Conservation (phyloP, 495 filamentous ascomycete genomes). For the Aspergillus cavernicola region DNA sequence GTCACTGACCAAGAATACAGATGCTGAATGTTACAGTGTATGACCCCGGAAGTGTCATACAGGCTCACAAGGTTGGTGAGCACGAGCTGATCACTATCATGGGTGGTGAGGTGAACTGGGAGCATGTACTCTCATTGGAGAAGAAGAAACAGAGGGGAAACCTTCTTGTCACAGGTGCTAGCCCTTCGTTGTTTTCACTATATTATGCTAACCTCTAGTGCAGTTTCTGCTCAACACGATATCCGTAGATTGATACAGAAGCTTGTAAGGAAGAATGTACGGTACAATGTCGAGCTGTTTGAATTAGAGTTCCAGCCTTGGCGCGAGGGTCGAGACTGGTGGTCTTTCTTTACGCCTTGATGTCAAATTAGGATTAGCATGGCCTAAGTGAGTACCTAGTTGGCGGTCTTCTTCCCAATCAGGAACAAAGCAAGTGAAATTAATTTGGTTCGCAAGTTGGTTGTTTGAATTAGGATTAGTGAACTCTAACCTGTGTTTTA, state of each 20-base stretch:
- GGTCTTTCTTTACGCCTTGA: slow-evolving; percentile 10
- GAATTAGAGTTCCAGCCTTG: slow-evolving; percentile 12
- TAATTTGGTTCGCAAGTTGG: no score
- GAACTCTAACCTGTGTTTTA: no score
- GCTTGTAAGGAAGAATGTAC: slow-evolving; percentile 2
- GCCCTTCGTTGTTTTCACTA: neutral
- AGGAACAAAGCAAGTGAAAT: no score
- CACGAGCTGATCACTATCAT: slow-evolving; percentile 5
- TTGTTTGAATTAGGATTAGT: no score
- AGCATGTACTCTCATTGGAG: neutral
- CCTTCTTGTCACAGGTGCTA: slow-evolving; percentile 6
- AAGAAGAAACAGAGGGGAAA: slow-evolving; percentile 1
- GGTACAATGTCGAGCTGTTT: slow-evolving; percentile 9
- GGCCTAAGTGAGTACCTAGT: no score
- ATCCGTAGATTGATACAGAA: slow-evolving; percentile 1
- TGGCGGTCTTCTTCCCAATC: no score
- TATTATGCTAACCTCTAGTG: neutral
- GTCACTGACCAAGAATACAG: neutral
- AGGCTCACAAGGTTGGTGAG: neutral
- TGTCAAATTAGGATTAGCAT: no score
- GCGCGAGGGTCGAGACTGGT: slow-evolving; percentile 3
- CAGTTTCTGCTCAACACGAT: slow-evolving; percentile 1
- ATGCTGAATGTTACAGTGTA: slow-evolving; percentile 9
- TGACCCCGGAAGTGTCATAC: no score
- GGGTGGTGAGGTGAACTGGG: slow-evolving; percentile 2